Evolutionary conservation across 2,329 filamentous ascomycete genomes (phyloP).

Genomic region (Sarocladium kiliense): DNA sequence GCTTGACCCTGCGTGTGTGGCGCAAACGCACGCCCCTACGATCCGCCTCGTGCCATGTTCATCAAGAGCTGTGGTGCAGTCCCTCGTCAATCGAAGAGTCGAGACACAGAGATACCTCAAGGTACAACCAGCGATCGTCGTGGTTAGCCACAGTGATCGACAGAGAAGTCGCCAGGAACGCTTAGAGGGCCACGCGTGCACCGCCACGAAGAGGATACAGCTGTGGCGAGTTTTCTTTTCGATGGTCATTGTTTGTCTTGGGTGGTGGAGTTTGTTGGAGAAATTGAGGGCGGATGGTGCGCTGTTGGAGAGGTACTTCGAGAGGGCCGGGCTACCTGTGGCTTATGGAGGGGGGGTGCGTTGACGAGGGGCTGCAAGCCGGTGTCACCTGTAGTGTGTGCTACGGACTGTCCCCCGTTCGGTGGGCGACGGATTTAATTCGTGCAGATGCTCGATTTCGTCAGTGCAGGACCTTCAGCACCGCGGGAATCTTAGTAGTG

Average conservation of each 20-base stretch:
- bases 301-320: constrained; percentile 7
- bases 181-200: constrained; percentile 5
- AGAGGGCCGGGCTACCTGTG: not conserved
- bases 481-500: too few species aligned
- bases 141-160: constrained; percentile 8
- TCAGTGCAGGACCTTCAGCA: too few species aligned
- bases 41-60: not conserved
- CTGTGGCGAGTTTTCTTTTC: not conserved
- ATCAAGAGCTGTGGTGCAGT: not conserved
- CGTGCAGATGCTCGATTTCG: too few species aligned
- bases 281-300: not conserved
- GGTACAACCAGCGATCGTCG: not conserved
- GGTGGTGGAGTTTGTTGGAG: too few species aligned
- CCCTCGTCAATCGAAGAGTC: too few species aligned
- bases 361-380: not conserved
- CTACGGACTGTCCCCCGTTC: too few species aligned
- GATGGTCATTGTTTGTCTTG: not conserved
- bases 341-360: constrained; percentile 3
- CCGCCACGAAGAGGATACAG: not conserved
- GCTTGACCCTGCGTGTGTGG: constrained; percentile 1
- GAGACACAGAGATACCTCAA: not conserved
- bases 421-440: too few species aligned
- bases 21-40: not conserved
- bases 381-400: too few species aligned
- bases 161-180: not conserved